Evolutionary conservation across 208 protist genomes (phyloP).

Genomic region (Phytomonas serpens): DNA sequence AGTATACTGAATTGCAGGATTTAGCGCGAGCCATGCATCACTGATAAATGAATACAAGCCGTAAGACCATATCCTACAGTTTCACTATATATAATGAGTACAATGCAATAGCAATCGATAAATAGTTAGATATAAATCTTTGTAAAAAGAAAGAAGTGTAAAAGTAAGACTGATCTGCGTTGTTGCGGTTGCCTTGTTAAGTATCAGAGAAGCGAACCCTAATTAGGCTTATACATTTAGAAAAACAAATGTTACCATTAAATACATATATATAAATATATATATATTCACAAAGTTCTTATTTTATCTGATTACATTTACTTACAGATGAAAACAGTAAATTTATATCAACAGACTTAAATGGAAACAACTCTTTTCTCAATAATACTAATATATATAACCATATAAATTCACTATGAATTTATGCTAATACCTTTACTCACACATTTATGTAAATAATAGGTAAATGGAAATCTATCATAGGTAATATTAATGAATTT

Average conservation of each 20-base stretch:
- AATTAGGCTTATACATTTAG: not conserved
- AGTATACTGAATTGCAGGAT: not conserved
- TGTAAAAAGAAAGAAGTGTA: not conserved
- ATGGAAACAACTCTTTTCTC: not conserved
- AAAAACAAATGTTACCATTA: not conserved
- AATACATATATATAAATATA: slow-evolving; percentile 3
- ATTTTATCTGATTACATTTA: not conserved
- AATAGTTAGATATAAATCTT: not conserved
- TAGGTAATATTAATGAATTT: not conserved
- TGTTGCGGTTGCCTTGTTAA: not conserved
- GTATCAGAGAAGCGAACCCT: not conserved
- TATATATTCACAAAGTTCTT: not conserved
- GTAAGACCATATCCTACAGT: not conserved
- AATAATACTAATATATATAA: not conserved
- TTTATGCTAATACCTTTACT: not conserved
- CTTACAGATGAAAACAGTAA: not conserved
- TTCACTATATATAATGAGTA: not conserved
- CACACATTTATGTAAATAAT: not conserved
- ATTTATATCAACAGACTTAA: not conserved
- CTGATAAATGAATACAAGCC: not conserved
- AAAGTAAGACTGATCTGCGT: not conserved
- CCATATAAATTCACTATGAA: not conserved
- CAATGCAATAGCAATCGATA: not conserved
- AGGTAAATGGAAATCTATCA: not conserved
- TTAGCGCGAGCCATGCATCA: not conserved